phyloP scores from a whole-genome alignment of 1,284 basidiomycete genomes.

The Heterobasidion occidentale region DNA sequence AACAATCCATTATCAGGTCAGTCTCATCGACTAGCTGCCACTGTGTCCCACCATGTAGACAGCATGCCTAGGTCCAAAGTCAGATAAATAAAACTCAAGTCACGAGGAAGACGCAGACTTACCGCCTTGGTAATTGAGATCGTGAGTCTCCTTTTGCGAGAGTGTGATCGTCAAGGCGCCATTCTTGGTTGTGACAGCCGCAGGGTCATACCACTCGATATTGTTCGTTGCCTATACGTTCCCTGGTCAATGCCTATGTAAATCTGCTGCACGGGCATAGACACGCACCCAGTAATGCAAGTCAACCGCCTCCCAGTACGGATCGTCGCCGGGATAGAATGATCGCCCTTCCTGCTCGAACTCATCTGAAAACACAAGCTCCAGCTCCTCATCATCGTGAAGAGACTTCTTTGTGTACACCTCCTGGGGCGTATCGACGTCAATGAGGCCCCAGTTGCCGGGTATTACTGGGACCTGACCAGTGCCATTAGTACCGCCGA shows the following conservation, averaged over 20 bases:
- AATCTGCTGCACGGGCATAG: too few species aligned
- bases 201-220: constrained; percentile 68
- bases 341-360: constrained; percentile 77
- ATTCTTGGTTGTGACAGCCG: constrained; percentile 67
- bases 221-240: constrained; percentile 21
- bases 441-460: constrained; percentile 68
- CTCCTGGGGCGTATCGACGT: constrained; percentile 63
- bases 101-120: neutral
- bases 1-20: neutral
- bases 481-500: constrained; percentile 75
- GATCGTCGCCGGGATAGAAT: constrained; percentile 65
- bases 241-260: too few species aligned
- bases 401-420: constrained; percentile 54
- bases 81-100: neutral
- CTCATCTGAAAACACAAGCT: constrained; percentile 85
- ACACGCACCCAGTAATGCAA: constrained; percentile 48
- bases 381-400: constrained; percentile 35
- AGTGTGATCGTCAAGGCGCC: constrained; percentile 81
- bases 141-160: constrained; percentile 57
- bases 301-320: constrained; percentile 66
- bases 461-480: constrained; percentile 64
- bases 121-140: constrained; percentile 61
- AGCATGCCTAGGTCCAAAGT: constrained; percentile 39
- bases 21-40: neutral
- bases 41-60: constrained; percentile 32